Conservation (phyloP, 768 basidiomycete genomes). For the Suillus subluteus region DNA sequence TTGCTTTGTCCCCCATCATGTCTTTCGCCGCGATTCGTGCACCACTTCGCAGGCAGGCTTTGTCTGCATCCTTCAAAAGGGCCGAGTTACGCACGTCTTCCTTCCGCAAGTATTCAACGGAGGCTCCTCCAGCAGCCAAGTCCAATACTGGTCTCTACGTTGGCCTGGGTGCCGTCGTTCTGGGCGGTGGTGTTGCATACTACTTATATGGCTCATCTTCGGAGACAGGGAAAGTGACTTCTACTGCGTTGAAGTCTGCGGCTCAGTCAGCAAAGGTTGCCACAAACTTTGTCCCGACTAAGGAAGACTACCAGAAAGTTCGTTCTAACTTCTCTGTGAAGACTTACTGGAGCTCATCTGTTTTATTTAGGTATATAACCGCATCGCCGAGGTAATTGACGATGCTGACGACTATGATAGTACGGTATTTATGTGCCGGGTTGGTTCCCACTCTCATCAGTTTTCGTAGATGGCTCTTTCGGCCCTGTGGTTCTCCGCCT, state of each 20-base stretch:
- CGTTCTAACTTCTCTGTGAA: slow-evolving; percentile 10
- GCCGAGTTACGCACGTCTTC: slow-evolving; percentile 41
- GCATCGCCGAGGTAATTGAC: slow-evolving; percentile 76
- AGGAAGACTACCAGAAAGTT: slow-evolving; percentile 91
- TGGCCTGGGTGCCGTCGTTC: slow-evolving; percentile 62
- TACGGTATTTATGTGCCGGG: slow-evolving; percentile 34
- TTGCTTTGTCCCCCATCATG: slow-evolving; percentile 42
- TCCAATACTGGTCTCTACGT: slow-evolving; percentile 62
- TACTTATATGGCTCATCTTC: slow-evolving; percentile 54
- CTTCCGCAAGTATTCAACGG: slow-evolving; percentile 65
- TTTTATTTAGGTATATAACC: slow-evolving; percentile 79
- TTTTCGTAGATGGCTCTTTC: slow-evolving; percentile 75
- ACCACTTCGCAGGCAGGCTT: slow-evolving; percentile 50
- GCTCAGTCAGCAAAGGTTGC: slow-evolving; percentile 64
- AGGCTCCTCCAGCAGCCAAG: slow-evolving; percentile 46
- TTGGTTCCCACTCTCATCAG: slow-evolving; percentile 10
- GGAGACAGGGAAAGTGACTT: slow-evolving; percentile 53
- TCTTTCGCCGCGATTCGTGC: slow-evolving; percentile 57
- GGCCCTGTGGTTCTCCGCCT: slow-evolving; percentile 88
- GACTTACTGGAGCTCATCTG: not conserved
- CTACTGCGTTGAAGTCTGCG: slow-evolving; percentile 61
- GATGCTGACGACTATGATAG: slow-evolving; percentile 82
- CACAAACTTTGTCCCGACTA: slow-evolving; percentile 71
- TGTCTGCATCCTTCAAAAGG: slow-evolving; percentile 32
- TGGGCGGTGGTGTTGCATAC: slow-evolving; percentile 65